A percentile compares a stretch with the other conserved stretches of the same genome.
Evolutionary conservation across 257 asterid species (phyloP).

Genomic region (Solanum pimpinellifolium): DNA sequence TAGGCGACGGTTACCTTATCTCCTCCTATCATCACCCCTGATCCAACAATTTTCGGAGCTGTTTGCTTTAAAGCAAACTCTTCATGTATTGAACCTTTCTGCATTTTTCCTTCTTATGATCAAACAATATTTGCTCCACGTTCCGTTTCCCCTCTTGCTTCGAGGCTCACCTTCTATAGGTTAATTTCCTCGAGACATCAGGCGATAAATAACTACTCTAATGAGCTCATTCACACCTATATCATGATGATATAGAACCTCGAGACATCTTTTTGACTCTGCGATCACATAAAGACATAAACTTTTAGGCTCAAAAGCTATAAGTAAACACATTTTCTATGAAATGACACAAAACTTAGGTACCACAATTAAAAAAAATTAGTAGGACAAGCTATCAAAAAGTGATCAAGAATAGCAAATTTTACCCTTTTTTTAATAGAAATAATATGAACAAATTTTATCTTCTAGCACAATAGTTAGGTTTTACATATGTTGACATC

Average conservation of each 20-base stretch:
- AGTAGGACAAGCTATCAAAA: not conserved
- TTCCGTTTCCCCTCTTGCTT: not conserved
- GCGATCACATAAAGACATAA: not conserved
- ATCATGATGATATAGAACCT: not conserved
- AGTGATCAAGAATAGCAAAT: not conserved
- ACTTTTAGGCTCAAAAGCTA: not conserved
- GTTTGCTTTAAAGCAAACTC: constrained; percentile 74
- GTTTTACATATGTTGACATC: too few species aligned
- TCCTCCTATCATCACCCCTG: constrained; percentile 50
- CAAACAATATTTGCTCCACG: not conserved
- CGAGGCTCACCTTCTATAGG: not conserved
- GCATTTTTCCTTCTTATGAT: constrained; percentile 23
- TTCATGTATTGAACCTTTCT: constrained; percentile 25
- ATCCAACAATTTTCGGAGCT: constrained; percentile 64
- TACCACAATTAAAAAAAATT: not conserved
- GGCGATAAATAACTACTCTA: not conserved
- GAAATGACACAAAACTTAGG: not conserved
- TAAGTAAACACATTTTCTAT: not conserved
- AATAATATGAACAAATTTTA: too few species aligned
- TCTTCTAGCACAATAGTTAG: too few species aligned
- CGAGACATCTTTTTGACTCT: not conserved
- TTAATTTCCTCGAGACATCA: not conserved
- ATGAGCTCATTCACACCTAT: not conserved
- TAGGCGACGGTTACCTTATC: constrained; percentile 59
- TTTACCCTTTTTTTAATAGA: too few species aligned